Conservation (phyloP, 164 flowering plant species). For the Magnolia officinalis region DNA sequence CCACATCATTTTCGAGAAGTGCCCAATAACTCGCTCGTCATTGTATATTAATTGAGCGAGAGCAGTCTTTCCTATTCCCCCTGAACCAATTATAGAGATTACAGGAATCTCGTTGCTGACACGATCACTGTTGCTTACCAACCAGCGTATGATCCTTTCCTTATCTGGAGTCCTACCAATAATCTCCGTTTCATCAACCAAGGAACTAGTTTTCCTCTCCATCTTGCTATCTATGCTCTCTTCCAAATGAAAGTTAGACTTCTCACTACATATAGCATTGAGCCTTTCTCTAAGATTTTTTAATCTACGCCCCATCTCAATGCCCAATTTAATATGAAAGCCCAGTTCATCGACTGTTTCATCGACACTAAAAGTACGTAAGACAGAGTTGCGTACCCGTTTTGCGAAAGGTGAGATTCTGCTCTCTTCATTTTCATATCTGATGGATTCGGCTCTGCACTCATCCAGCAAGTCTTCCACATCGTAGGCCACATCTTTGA, state of each 20-base stretch:
- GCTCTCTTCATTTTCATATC: background rate
- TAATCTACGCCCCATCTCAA: background rate
- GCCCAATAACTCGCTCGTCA: background rate
- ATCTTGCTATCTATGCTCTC: background rate
- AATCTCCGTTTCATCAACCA: background rate
- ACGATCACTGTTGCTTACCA: background rate
- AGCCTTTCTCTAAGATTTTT: background rate
- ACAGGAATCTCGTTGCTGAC: background rate
- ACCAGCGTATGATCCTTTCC: background rate
- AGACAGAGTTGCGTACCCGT: background rate
- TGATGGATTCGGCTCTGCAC: background rate
- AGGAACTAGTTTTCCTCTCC: background rate
- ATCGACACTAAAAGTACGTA: background rate
- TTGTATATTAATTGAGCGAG: constrained; percentile 1
- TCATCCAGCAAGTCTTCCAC: constrained; percentile 3
- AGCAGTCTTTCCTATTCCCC: constrained; percentile 6
- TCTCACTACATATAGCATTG: background rate
- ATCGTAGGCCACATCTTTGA: constrained; percentile 3
- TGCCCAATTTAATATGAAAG: no score
- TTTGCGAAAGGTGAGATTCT: background rate
- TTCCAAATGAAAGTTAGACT: background rate
- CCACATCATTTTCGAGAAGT: background rate
- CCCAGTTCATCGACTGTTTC: background rate
- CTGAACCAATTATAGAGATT: background rate
- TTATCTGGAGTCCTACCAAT: constrained; percentile 3